Base-by-base conservation (phyloP, 805 yeast genomes). In the Yarrowia keelungensis region DNA sequence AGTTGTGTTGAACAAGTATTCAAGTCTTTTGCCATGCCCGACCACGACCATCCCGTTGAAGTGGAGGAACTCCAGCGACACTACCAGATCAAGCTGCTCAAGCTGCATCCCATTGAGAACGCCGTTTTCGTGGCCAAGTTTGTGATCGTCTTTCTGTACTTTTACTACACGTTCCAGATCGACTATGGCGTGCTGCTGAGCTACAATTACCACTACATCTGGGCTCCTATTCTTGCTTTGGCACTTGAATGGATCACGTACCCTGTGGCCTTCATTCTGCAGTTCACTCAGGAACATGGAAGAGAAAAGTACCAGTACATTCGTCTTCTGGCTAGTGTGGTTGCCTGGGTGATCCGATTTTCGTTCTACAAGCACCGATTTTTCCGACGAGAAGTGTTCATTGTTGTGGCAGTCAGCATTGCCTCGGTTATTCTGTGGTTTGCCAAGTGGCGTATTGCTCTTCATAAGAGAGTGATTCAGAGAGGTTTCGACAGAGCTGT, bases 1-100 rank as follows among this genome's bases (percentile, higher is more conserved):
- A 19, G 1, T 26, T 26, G 32, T 1, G 2, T 26, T 26, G 32
- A 26, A 26, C 32, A 3, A 5, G 32, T 26, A 3, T 26, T 26
- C 32, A 26, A 19, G 19, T 19, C 19, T 19, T 19, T 19, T 19
- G 19, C 19, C 5, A 53, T 53, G 59, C 45, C 59, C n/a, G 45
- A 53, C 59, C 14, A 53, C 32, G 12, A 38, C 39, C 59, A 53
- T 35, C 59, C 59, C 14, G 15, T 53, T 3, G 45, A 53, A 35
- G 59, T 53, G 45, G 45, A 53, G 8, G 59, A 53, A 10, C 59
- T 53, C 9, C 45, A 53, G 45, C 45, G 59, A 53, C 59, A 53
- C 32, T 53, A 53, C 36, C 59, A 53, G 15, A 53, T 53, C 59
- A 53, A 53, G 19, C 45, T 53, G 19, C 7, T 39, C 36, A 53